Evolutionary conservation across 306 rosid genomes (phyloP), one percentile per base, ranked within the genome.

Genomic region (Cucurbita pepo): DNA sequence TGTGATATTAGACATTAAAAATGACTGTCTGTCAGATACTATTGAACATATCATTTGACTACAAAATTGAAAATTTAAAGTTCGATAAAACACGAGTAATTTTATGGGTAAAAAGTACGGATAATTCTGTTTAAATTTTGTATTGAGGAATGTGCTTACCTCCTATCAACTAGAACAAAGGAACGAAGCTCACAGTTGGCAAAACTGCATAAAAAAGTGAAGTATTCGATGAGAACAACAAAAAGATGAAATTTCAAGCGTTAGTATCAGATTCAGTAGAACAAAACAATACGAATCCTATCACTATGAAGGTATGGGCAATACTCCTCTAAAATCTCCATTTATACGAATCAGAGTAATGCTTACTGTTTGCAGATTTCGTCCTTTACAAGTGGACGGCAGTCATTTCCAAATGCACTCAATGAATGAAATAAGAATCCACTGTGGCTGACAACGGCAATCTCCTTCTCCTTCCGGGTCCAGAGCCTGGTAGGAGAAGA

Each of bases 151-250:
- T 22, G 52, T 69, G 76, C 90, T 87, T 69, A 93, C 98, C 94
- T 84, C 69, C 85, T 88, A 73, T 93, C 98, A 67, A 88, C 53
- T 57, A 88, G 77, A 34, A 90, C 85, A 81, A 90, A 66, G 40
- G 98, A 93, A 38, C 97, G 98, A 70, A 93, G 96, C 83, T 90
- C 98, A 58, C 98, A 87, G 58, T 93, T 93, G 3, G 88, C 85
- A 80, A 90, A 93, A 81, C 97, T 93, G 96, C 85, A 79, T 16
- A 75, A 44, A 14, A 30, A 69, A 11, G 56, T 22, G 37, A 45
- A 1, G 21, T 21, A 10, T 22, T 14, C 2, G 22, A 12, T 47
- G 8, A 47, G 73, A 67, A 47, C 41, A 25, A 13, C 16, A 67
- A 47, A 21, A 67, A 7, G n/a, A 13, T 13, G 8, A 12, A 21